Conservation (phyloP, 306 rosid species). For the Cotoneaster glaucophyllus region DNA sequence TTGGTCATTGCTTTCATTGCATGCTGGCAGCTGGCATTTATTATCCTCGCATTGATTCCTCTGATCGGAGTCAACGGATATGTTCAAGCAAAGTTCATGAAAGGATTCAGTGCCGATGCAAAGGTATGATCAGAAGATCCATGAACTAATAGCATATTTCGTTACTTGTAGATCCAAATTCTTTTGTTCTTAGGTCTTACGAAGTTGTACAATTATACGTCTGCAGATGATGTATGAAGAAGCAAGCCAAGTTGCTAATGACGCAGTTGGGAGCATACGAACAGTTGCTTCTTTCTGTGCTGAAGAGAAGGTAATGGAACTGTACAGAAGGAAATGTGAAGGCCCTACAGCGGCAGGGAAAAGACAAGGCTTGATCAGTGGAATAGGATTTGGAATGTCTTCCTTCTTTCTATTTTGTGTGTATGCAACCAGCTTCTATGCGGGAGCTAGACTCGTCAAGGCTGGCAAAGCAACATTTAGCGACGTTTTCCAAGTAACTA, state of each 20-base stretch:
- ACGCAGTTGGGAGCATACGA: slow-evolving; percentile 89
- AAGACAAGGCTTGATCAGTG: slow-evolving; percentile 70
- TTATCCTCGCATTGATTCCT: slow-evolving; percentile 61
- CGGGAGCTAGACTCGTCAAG: slow-evolving; percentile 60
- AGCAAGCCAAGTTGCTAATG: slow-evolving; percentile 86
- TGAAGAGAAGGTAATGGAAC: slow-evolving; percentile 83
- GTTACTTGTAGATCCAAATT: neutral
- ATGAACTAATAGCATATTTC: neutral
- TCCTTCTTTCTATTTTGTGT: slow-evolving; percentile 54
- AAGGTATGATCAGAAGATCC: slow-evolving; percentile 36
- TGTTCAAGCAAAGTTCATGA: slow-evolving; percentile 68
- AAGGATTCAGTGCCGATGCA: slow-evolving; percentile 76
- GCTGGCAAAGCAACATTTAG: slow-evolving; percentile 47
- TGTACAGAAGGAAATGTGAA: slow-evolving; percentile 67
- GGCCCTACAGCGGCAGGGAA: slow-evolving; percentile 74
- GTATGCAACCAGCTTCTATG: slow-evolving; percentile 74
- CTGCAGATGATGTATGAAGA: slow-evolving; percentile 78
- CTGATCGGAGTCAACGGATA: slow-evolving; percentile 59
- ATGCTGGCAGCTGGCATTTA: slow-evolving; percentile 62
- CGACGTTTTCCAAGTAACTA: slow-evolving; percentile 53
- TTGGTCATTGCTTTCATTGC: slow-evolving; percentile 63
- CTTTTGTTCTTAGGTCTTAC: neutral
- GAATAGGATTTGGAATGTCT: slow-evolving; percentile 71
- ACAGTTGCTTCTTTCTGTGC: slow-evolving; percentile 87
- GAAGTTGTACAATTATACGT: slow-evolving; percentile 6